phyloP scores from a whole-genome alignment of 306 rosid genomes.

The Cucurbita moschata region DNA sequence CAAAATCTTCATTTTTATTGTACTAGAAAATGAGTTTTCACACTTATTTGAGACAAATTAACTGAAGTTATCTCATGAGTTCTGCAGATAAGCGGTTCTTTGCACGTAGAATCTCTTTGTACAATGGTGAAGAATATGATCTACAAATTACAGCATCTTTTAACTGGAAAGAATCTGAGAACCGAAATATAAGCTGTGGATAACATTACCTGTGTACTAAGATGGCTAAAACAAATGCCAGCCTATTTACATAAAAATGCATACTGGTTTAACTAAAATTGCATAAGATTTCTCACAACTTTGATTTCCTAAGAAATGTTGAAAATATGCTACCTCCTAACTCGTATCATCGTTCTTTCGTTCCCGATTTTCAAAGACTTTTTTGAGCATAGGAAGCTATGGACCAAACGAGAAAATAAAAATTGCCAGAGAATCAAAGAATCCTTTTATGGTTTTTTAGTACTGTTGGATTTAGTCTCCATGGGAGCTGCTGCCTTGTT shows the following conservation, averaged over 20 bases:
- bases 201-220: background rate
- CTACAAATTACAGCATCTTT: constrained; percentile 4
- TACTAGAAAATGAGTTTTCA: background rate
- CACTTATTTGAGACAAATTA: background rate
- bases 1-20: no score
- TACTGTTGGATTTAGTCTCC: constrained; percentile 43
- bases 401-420: background rate
- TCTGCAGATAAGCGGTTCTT: background rate
- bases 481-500: constrained; percentile 26
- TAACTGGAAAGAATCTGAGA: background rate
- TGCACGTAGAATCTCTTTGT: constrained; percentile 3
- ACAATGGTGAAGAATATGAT: constrained; percentile 2
- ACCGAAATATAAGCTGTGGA: background rate
- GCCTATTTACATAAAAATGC: constrained; percentile 3
- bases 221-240: constrained; percentile 1
- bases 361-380: background rate
- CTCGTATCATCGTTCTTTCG: background rate
- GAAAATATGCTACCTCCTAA: background rate
- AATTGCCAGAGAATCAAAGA: background rate
- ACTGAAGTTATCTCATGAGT: background rate
- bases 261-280: background rate
- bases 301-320: background rate
- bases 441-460: constrained; percentile 20
- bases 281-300: background rate
- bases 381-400: background rate